Conservation (phyloP, 164 flowering plant genomes). For the Buxus sempervirens region DNA sequence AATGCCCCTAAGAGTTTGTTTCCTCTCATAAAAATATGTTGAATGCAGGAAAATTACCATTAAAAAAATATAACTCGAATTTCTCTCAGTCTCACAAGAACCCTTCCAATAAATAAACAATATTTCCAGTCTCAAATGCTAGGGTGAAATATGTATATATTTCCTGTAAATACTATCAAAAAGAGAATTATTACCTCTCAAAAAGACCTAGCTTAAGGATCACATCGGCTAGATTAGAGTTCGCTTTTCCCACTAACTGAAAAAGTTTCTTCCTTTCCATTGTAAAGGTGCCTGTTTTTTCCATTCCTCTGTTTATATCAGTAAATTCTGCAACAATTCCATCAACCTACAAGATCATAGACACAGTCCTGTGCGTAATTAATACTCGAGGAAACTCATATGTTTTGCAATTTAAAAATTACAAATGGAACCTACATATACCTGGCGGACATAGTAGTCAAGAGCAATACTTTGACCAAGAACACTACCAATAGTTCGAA, state of each 20-base stretch:
- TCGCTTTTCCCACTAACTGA: constrained; percentile 92
- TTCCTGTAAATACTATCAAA: not conserved
- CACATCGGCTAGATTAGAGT: constrained; percentile 92
- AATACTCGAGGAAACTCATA: not conserved
- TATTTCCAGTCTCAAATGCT: not conserved
- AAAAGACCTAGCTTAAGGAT: constrained; percentile 94
- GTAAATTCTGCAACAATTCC: constrained; percentile 98
- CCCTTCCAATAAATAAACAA: not conserved
- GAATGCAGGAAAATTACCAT: not conserved
- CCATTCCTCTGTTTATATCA: constrained; percentile 93
- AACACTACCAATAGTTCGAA: constrained; percentile 92
- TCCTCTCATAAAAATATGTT: not conserved
- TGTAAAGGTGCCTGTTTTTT: constrained; percentile 90
- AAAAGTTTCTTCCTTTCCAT: constrained; percentile 91
- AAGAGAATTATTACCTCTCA: constrained; percentile 58
- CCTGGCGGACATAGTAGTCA: constrained; percentile 97
- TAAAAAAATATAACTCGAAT: not conserved
- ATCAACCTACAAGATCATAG: constrained; percentile 59
- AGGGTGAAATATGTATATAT: not conserved
- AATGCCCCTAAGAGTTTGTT: not conserved
- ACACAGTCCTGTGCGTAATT: not conserved
- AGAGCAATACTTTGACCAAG: constrained; percentile 98
- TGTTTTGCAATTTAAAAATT: not conserved
- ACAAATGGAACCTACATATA: constrained; percentile 11
- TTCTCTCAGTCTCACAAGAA: not conserved